Conservation (phyloP, 176 grass and related monocot species). For the Lolium multiflorum region DNA sequence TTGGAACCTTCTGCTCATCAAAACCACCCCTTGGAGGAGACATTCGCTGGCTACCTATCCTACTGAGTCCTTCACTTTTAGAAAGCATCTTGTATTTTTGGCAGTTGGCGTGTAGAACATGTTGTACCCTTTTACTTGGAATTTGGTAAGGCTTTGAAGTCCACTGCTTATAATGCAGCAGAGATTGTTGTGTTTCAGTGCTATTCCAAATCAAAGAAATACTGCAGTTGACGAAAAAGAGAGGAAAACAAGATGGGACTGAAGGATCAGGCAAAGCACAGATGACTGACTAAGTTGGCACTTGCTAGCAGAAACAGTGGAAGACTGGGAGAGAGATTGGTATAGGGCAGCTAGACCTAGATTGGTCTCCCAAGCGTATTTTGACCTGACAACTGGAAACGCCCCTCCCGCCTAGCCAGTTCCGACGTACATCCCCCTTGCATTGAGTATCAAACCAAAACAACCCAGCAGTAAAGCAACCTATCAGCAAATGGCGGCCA, state of each 20-base stretch:
- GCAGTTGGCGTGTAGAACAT: not conserved
- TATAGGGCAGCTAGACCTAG: not conserved
- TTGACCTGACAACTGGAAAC: not conserved
- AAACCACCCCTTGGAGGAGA: not conserved
- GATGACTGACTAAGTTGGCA: not conserved
- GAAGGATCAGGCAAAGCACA: not conserved
- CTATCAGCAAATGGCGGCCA: not conserved
- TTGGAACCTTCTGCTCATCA: not conserved
- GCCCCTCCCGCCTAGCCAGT: not conserved
- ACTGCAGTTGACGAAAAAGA: not conserved
- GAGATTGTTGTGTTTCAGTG: not conserved
- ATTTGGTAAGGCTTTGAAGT: not conserved
- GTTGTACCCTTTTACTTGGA: not conserved
- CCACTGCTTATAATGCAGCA: not conserved
- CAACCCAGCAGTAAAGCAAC: conserved; percentile 6
- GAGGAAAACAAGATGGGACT: not conserved
- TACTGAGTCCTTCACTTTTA: not conserved
- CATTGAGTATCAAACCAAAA: not conserved
- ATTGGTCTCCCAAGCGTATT: conserved; percentile 13
- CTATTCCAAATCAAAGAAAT: conserved; percentile 15
- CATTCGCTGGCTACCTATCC: not conserved
- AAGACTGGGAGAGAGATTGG: not conserved
- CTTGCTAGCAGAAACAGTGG: not conserved
- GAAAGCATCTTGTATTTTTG: not conserved
- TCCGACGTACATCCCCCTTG: not conserved